These are phyloP conservation scores for Periconia macrospinosa DNA, from an alignment of 2,329 filamentous ascomycete genomes.

Conservation along the genomic window DNA sequence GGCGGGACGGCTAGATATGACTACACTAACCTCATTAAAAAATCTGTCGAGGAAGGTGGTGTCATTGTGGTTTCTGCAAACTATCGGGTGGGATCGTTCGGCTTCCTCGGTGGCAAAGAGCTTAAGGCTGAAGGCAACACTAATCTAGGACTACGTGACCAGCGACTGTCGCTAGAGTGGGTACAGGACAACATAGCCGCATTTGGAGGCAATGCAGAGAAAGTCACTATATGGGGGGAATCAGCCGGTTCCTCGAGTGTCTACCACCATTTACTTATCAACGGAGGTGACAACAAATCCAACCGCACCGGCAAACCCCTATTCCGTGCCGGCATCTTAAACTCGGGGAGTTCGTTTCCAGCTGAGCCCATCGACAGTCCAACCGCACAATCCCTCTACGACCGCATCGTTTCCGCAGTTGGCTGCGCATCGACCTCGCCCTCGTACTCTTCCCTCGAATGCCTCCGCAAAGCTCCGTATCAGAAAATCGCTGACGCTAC, in stretches of 20 bases:
- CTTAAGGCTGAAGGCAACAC: conserved; percentile 46
- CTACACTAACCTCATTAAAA: conserved; percentile 54
- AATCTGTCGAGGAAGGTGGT: conserved; percentile 51
- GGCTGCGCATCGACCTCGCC: too few relatives aligned
- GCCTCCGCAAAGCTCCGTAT: neutral
- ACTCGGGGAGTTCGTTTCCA: conserved; percentile 32
- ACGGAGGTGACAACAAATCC: too few relatives aligned
- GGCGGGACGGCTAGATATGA: conserved; percentile 54
- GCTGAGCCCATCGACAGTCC: conserved; percentile 43
- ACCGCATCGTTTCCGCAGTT: neutral
- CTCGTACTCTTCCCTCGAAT: neutral
- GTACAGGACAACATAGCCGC: conserved; percentile 46
- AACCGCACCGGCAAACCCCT: conserved; percentile 39
- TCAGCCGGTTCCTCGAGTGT: conserved; percentile 42
- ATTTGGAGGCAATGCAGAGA: conserved; percentile 47
- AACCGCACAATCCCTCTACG: neutral
- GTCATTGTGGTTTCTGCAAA: conserved; percentile 49
- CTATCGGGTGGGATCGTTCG: conserved; percentile 62
- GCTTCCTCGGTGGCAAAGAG: conserved; percentile 59
- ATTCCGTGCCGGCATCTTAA: conserved; percentile 45
- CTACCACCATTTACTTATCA: too few relatives aligned
- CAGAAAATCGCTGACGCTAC: too few relatives aligned
- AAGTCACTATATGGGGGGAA: conserved; percentile 51
- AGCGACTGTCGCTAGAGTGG: conserved; percentile 50
- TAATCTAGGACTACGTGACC: conserved; percentile 50